phyloP scores from a whole-genome alignment of 1,284 basidiomycete genomes.

The Irpex sp. region DNA sequence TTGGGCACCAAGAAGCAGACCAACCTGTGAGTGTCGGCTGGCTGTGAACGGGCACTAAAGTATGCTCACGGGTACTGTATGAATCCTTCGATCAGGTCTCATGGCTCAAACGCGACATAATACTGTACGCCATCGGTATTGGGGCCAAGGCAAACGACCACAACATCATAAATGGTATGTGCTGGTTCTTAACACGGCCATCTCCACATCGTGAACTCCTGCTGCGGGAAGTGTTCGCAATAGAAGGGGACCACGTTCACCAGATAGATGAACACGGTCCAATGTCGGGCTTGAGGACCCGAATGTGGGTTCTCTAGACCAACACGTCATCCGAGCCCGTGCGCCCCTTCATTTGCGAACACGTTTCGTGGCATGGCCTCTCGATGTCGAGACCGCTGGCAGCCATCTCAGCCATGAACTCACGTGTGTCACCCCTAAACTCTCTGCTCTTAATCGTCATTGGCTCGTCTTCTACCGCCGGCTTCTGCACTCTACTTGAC shows the following conservation, averaged over 20 bases:
- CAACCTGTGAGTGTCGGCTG: slow-evolving; percentile 19
- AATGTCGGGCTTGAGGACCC: not conserved
- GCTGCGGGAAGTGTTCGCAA: not conserved
- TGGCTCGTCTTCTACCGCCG: not conserved
- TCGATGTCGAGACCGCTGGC: not conserved
- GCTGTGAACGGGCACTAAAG: not conserved
- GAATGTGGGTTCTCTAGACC: not conserved
- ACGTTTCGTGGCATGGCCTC: not conserved
- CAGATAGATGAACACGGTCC: not conserved
- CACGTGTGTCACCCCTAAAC: not conserved
- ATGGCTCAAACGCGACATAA: slow-evolving; percentile 70
- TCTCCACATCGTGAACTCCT: not conserved
- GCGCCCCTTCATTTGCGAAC: not conserved
- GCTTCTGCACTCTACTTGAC: not conserved
- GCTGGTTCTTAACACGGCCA: not conserved
- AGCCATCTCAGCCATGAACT: not conserved
- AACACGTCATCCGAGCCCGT: not conserved
- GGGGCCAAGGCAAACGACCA: slow-evolving; percentile 68
- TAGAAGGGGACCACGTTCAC: not conserved
- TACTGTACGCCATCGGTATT: slow-evolving; percentile 66
- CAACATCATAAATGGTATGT: slow-evolving; percentile 58
- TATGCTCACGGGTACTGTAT: not conserved
- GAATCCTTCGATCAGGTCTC: slow-evolving; percentile 42
- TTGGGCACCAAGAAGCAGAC: slow-evolving; percentile 27
- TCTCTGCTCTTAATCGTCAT: not conserved